phyloP scores from a whole-genome alignment of 768 basidiomycete species.

The Russula brevipes region DNA sequence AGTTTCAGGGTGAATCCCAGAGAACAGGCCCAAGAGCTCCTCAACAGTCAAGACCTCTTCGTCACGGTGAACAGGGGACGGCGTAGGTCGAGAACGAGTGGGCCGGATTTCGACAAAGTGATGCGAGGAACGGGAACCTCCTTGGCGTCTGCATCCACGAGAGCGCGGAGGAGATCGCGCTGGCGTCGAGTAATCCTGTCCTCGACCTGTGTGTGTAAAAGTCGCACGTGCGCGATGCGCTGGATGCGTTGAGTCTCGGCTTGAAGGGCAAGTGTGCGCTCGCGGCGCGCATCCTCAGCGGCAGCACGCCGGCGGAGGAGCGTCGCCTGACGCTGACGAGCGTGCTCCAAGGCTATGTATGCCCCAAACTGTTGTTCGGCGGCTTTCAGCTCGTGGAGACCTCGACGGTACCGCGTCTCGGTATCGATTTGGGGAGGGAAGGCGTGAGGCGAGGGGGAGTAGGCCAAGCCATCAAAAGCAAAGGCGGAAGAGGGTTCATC shows the following conservation, averaged over 20 bases:
- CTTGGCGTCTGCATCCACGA: not conserved
- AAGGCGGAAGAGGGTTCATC: too few relatives aligned
- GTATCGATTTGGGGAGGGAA: too few relatives aligned
- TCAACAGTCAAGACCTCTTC: too few relatives aligned
- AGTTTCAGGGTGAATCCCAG: not conserved
- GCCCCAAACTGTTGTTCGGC: too few relatives aligned
- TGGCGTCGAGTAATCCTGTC: not conserved
- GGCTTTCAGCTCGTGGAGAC: too few relatives aligned
- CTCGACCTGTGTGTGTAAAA: not conserved
- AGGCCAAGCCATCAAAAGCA: too few relatives aligned
- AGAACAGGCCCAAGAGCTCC: not conserved
- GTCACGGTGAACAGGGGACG: too few relatives aligned
- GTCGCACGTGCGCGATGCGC: not conserved
- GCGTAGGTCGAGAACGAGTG: not conserved
- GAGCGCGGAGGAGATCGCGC: not conserved
- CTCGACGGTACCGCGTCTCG: too few relatives aligned
- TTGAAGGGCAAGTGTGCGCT: not conserved
- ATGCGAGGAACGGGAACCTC: not conserved
- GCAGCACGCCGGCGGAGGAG: constrained; percentile 5
- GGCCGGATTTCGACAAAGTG: too few relatives aligned
- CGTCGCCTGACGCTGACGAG: too few relatives aligned
- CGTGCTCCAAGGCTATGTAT: too few relatives aligned
- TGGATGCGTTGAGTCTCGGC: constrained; percentile 6
- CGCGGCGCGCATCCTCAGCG: not conserved
- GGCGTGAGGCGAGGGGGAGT: too few relatives aligned